These are phyloP conservation scores for Pisolithus microcarpus DNA, from an alignment of 768 basidiomycete genomes.

Conservation along the genomic window DNA sequence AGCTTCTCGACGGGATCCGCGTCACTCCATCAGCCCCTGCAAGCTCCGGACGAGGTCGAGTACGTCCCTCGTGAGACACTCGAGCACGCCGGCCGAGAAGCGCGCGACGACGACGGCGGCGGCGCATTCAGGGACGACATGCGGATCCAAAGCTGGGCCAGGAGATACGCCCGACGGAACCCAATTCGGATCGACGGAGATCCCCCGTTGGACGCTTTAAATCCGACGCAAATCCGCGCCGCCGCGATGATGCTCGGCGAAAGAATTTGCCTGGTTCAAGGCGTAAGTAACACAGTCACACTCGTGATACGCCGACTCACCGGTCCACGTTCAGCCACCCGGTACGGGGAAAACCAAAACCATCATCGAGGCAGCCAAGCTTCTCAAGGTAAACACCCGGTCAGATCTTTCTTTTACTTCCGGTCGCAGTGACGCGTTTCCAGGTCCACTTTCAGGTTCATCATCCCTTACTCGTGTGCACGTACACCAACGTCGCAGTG, in stretches of 20 bases:
- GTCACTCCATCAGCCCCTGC: conserved; percentile 26
- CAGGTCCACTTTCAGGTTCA: conserved; percentile 76
- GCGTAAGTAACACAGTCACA: conserved; percentile 43
- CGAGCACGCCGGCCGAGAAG: conserved; percentile 29
- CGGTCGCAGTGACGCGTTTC: neutral
- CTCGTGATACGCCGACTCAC: neutral
- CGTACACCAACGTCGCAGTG: conserved; percentile 90
- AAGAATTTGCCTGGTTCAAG: conserved; percentile 75
- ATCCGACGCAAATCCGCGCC: conserved; percentile 71
- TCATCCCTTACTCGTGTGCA: conserved; percentile 83
- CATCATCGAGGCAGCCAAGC: conserved; percentile 74
- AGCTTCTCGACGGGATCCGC: conserved; percentile 36
- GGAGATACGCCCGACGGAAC: conserved; percentile 49
- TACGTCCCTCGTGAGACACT: conserved; percentile 32
- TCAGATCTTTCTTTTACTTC: no score
- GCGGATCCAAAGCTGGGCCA: conserved; percentile 76
- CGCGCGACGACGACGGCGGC: conserved; percentile 29
- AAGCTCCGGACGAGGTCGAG: conserved; percentile 33
- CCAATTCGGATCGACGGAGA: conserved; percentile 74
- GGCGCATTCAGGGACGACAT: conserved; percentile 67
- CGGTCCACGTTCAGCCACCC: conserved; percentile 50
- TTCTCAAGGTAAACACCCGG: conserved; percentile 69
- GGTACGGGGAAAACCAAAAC: conserved; percentile 93
- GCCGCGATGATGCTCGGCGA: conserved; percentile 84
- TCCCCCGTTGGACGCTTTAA: conserved; percentile 57